These are phyloP conservation scores for Penicillium sumatraense DNA, from an alignment of 2,329 filamentous ascomycete genomes.

Conservation along the genomic window DNA sequence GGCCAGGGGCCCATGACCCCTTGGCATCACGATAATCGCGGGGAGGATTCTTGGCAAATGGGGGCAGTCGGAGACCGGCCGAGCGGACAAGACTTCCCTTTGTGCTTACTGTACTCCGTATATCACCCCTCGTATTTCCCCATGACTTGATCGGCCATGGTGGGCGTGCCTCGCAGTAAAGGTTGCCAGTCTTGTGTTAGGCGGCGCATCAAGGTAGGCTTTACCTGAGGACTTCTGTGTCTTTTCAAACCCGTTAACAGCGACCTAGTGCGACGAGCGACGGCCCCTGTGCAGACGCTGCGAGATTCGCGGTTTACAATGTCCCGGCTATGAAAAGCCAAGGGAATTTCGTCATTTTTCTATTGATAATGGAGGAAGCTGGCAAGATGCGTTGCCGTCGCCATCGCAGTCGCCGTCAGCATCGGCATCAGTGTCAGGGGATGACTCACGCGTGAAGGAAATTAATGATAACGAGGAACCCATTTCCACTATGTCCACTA, in stretches of 20 bases:
- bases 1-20: not conserved
- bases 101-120: not conserved
- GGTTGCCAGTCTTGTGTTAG: constrained; percentile 4
- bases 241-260: not conserved
- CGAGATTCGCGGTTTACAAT: constrained; percentile 8
- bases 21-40: not conserved
- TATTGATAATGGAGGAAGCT: not conserved
- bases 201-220: constrained; percentile 8
- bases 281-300: constrained; percentile 13
- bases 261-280: constrained; percentile 8
- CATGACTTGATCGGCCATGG: constrained; percentile 1
- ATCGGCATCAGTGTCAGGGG: too few species aligned
- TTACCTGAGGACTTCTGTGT: not conserved
- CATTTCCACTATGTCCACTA: too few species aligned
- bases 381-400: too few species aligned
- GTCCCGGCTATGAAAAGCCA: constrained; percentile 17
- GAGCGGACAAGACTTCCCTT: not conserved
- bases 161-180: constrained; percentile 10
- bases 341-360: constrained; percentile 10
- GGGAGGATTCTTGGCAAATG: not conserved
- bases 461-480: too few species aligned
- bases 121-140: too few species aligned
- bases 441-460: too few species aligned
- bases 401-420: too few species aligned
- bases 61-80: too few species aligned